Percentiles rank a stretch among this genome's conserved stretches.
These are phyloP conservation scores for Dryadomyces sulphureus DNA, from an alignment of 2,329 filamentous ascomycete species.

Conservation along the genomic window DNA sequence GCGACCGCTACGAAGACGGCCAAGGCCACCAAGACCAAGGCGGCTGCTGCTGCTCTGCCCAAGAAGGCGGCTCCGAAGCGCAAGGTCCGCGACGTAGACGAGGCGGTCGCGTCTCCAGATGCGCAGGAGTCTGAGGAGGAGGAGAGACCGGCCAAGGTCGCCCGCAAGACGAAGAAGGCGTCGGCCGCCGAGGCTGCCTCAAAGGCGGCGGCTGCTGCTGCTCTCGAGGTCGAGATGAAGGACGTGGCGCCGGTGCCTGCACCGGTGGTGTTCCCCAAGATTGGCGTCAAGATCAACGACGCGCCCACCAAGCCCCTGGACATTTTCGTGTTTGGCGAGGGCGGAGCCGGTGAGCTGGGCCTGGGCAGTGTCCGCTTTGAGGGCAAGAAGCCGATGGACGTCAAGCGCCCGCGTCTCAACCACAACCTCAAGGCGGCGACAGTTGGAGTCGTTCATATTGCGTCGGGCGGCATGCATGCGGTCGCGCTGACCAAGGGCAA, in stretches of 20 bases:
- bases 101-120: too few species aligned
- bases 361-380: slow-evolving; percentile 52
- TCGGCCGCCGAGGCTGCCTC: slow-evolving; percentile 6
- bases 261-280: too few species aligned
- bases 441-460: slow-evolving; percentile 58
- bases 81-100: slow-evolving; percentile 2
- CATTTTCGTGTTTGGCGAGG: slow-evolving; percentile 70
- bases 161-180: slow-evolving; percentile 9
- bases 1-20: not conserved
- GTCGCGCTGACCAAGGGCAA: slow-evolving; percentile 65
- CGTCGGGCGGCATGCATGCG: slow-evolving; percentile 71
- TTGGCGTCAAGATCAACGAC: slow-evolving; percentile 38
- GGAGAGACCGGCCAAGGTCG: slow-evolving; percentile 6
- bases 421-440: slow-evolving; percentile 37
- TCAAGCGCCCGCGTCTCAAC: slow-evolving; percentile 61
- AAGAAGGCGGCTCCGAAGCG: slow-evolving; percentile 8
- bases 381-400: slow-evolving; percentile 49
- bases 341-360: slow-evolving; percentile 67
- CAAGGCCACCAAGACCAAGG: not conserved
- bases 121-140: slow-evolving; percentile 1
- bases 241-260: too few species aligned
- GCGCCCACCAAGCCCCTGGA: slow-evolving; percentile 50
- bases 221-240: slow-evolving; percentile 21
- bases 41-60: not conserved
- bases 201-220: slow-evolving; percentile 14